These are phyloP conservation scores for Carpinus viminea DNA, from an alignment of 306 rosid species.

Conservation along the genomic window DNA sequence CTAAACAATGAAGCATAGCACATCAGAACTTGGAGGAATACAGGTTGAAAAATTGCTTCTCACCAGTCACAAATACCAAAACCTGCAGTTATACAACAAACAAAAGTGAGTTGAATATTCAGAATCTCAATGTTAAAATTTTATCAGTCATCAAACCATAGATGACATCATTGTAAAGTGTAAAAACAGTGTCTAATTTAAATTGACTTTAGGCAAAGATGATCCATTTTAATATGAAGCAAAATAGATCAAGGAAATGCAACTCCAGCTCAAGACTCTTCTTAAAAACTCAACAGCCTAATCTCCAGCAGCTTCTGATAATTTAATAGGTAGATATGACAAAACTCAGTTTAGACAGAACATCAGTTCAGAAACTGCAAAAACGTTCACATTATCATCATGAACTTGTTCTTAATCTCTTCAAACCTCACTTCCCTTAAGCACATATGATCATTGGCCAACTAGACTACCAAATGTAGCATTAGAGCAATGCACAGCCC, in stretches of 20 bases:
- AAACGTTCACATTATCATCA: neutral
- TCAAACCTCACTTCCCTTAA: neutral
- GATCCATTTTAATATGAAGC: neutral
- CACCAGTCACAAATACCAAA: conserved; percentile 51
- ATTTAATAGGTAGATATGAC: neutral
- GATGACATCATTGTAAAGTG: neutral
- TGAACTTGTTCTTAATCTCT: neutral
- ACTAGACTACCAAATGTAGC: conserved; percentile 6
- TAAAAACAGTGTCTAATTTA: neutral
- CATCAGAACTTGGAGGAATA: conserved; percentile 40
- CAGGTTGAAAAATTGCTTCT: conserved; percentile 41
- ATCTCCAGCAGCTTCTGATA: neutral
- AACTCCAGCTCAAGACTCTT: neutral
- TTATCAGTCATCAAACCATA: neutral
- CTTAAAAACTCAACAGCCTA: neutral
- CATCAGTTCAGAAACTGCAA: neutral
- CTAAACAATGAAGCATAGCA: conserved; percentile 44
- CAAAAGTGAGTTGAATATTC: conserved; percentile 15
- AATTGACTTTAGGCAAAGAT: neutral
- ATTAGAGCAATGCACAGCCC: neutral
- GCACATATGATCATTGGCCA: neutral
- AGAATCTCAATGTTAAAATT: neutral
- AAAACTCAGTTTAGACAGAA: neutral
- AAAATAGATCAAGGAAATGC: neutral
- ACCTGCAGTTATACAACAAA: conserved; percentile 61